Evolutionary conservation across 2,329 filamentous ascomycete genomes (phyloP), one percentile per base, ranked within the genome.

Genomic region (Talaromyces sp.): DNA sequence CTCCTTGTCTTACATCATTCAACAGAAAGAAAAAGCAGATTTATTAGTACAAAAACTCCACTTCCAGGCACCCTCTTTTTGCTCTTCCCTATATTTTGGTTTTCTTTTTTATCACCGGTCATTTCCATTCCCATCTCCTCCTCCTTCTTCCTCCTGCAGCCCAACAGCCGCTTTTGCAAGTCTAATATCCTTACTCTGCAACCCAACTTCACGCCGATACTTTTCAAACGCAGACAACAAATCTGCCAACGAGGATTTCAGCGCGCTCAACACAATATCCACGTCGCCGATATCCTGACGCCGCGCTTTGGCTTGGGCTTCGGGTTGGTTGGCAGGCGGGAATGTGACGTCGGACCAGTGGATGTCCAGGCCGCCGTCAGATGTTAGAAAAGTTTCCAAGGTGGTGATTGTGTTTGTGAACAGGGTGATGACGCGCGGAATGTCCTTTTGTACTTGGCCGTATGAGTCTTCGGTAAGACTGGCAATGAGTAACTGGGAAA

Each of bases 361-460:
- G 3, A 85, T 74, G 1, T 84, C 80, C 12, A 77, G 66, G 1
- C 74, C 74, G 26, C 66, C 69, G 52, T 75, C 19, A 10, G 31
- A 3, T 14, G 14, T n/a, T 14, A 38, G 81, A 69, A 95, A 91
- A 1, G 71, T 76, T 68, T 96, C 88, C 3, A 96, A 77, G 65
- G 85, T 85, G 58, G 79, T 81, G 59, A 92, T 86, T 0, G 89
- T 86, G 51, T 72, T 70, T 0, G 90, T 92, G 62, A 95, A 84
- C 1, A 86, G 85, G 53, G 88, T 84, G 56, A 97, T 85, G 60
- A 96, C 87, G 54, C 77, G 77, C 0, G 89, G 85, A 2, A 97
- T 86, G 64, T 94, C 90, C 50, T 86, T 82, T 65, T 95, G 88
- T n/a, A 95, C 93, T 66, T 90, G 89, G 14, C 93, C 93, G 69